Evolutionary conservation across 2,329 filamentous ascomycete species (phyloP), one percentile per base, ranked within the genome.

Genomic region (Aaosphaeria pasadenensis): DNA sequence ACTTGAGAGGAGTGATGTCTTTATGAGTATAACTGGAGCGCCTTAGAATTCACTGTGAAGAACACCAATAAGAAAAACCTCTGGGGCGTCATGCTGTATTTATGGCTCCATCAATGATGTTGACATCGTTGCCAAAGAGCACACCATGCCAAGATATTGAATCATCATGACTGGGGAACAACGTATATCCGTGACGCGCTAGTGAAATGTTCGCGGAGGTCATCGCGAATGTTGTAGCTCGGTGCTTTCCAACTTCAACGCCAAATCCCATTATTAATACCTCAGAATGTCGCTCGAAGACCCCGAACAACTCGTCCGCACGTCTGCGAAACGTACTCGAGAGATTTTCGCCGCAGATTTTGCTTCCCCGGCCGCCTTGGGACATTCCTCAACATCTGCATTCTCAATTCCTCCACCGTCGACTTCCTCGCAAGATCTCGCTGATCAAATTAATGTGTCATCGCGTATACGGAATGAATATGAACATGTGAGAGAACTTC

Each of bases 401-500:
- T 70, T 68, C 41, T 67, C 72, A 4, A 69, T 74, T 47, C 71
- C 74, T 42, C 71, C 76, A 6, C 66, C 74, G 29, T 72, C 75
- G 13, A 70, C 73, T 30, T 72, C 75, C 41, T 70, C 74, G 4
- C 62, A 64, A 35, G 70, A 76, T 9, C 62, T 69, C 43, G 71
- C 75, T 40, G 73, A 77, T 49, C 69, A 70, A 52, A 67, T 75
- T 41, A 73, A 74, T 44, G 73, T 85, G 40, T 73, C 79, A 30
- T 71, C 78, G 46, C 82, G 86, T 42, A 83, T 88, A 64, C 78
- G 79, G 45, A 77, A 77, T 62, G 91, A 96, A 74, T 96, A 96
- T 71, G 81, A 85, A 58, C 77, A 85, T 62, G 86, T 94, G 24
- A 83, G 84, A 65, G 86, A 87, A 53, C 79, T 96, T 3, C 91